These are phyloP conservation scores for Adansonia madagascariensis DNA, from an alignment of 441 rosid genomes.

Conservation along the genomic window DNA sequence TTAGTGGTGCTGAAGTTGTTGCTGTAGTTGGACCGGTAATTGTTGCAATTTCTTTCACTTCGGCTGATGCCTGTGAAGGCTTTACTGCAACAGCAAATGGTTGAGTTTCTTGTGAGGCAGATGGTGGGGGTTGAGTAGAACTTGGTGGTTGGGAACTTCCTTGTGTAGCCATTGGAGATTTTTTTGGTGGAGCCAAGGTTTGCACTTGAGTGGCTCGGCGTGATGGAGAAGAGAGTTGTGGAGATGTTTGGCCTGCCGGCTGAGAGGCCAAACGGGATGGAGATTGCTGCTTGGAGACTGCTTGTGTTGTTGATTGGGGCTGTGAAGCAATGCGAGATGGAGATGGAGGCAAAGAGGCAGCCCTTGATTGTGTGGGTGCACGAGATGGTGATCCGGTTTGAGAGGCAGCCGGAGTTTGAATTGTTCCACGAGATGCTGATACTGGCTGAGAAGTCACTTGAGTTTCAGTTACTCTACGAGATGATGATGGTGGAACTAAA, in stretches of 20 bases:
- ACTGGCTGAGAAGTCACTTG: conserved; percentile 22
- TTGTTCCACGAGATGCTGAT: conserved; percentile 25
- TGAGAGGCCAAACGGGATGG: conserved; percentile 40
- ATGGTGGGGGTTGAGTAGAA: conserved; percentile 20
- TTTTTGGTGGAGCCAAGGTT: conserved; percentile 40
- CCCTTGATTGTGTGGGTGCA: conserved; percentile 24
- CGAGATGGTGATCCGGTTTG: conserved; percentile 29
- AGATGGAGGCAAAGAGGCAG: conserved; percentile 31
- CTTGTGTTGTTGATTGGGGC: conserved; percentile 26
- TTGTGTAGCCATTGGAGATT: conserved; percentile 20
- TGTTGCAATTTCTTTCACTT: conserved; percentile 5
- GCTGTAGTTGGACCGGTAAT: conserved; percentile 21
- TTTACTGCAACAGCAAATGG: conserved; percentile 24
- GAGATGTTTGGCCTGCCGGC: conserved; percentile 35
- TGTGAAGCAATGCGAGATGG: conserved; percentile 35
- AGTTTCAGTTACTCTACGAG: conserved; percentile 6
- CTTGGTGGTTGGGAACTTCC: conserved; percentile 33
- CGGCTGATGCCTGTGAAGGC: conserved; percentile 24
- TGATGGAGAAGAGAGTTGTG: conserved; percentile 43
- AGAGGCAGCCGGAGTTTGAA: conserved; percentile 27
- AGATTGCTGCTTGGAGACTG: conserved; percentile 34
- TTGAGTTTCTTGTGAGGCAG: conserved; percentile 26
- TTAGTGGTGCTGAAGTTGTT: conserved; percentile 14
- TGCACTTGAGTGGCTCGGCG: conserved; percentile 29
- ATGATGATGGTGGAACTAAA: conserved; percentile 36